A percentile compares a stretch with the other conserved stretches of the same genome.
phyloP scores from a whole-genome alignment of 257 asterid species.

The Solanum pennellii region DNA sequence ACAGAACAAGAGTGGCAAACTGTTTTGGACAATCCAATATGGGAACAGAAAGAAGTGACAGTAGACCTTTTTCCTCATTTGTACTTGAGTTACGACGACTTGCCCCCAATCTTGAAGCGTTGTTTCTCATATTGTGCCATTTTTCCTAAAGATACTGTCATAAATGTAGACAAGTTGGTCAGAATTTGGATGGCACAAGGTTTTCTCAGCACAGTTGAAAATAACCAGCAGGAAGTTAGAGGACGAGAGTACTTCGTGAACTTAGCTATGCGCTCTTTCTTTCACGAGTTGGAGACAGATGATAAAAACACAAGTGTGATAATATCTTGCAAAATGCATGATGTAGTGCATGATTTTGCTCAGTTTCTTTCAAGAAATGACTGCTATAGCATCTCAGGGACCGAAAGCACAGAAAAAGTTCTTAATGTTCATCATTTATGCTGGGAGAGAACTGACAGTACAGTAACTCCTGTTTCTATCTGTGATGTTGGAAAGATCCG shows the following conservation, averaged over 20 bases:
- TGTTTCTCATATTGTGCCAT: constrained; percentile 33
- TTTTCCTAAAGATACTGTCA: constrained; percentile 19
- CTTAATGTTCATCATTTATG: not conserved
- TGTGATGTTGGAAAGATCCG: not conserved
- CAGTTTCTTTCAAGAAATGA: not conserved
- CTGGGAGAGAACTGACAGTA: not conserved
- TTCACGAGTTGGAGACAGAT: constrained; percentile 3
- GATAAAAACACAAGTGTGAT: not conserved
- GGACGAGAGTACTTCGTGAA: constrained; percentile 14
- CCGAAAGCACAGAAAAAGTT: not conserved
- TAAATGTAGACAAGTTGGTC: constrained; percentile 24
- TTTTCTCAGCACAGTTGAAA: constrained; percentile 5
- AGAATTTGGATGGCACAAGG: constrained; percentile 37
- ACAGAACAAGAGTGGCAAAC: constrained; percentile 20
- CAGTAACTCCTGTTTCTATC: not conserved
- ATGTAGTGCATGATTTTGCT: constrained; percentile 20
- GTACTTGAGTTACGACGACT: constrained; percentile 18
- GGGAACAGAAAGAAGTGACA: constrained; percentile 12
- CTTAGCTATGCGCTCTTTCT: constrained; percentile 15
- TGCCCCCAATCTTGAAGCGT: constrained; percentile 10
- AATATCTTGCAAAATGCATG: constrained; percentile 19
- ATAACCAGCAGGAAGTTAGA: constrained; percentile 6
- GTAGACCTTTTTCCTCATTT: constrained; percentile 10
- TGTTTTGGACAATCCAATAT: constrained; percentile 9
- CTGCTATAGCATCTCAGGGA: not conserved